Evolutionary conservation across 2,329 filamentous ascomycete genomes (phyloP), one percentile per base, ranked within the genome.

Genomic region (Ophiosphaerella narmari): DNA sequence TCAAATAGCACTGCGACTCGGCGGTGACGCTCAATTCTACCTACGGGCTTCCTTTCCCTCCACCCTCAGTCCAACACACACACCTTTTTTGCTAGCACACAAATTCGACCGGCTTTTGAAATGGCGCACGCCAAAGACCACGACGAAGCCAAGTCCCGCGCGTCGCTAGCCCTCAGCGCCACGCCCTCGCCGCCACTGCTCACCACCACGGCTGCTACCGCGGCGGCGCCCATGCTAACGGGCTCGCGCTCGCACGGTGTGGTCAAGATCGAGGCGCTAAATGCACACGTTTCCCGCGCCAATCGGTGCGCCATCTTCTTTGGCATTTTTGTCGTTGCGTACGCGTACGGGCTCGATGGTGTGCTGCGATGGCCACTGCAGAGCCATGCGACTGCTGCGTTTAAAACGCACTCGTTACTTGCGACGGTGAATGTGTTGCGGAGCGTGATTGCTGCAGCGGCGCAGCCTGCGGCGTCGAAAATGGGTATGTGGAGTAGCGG

Each of bases 261-360:
- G 6, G 72, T 67, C n/a, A 81, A 84, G 9, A 80, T 86, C 54
- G 82, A 86, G 67, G 80, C 80, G 26, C 74, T 87, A 39, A 72
- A 79, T 6, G 70, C 76, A 7, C 77, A 82, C 54, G 77, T 86
- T 33, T 83, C 79, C 14, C 54, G 70, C 4, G 50, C 59, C 12
- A 82, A 87, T 64, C 82, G 82, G 26, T 55, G 82, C 51, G 75
- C 78, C 53, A 78, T 88, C 65, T 87, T 87, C 69, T 62, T 81
- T 8, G 77, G 83, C 21, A 75, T 87, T 55, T 87, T 88, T 65
- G 66, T 88, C 29, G 73, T 87, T 45, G 81, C 84, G 9, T 88
- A 86, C 66, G 82, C 79, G 31, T 88, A 87, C 65, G 81, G 82
- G 2, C 75, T 87, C 18, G 57, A 62, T 18, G 54, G 81, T 21